A percentile compares a stretch with the other conserved stretches of the same genome.
Evolutionary conservation across 2,329 filamentous ascomycete species (phyloP).

Genomic region (Monilinia aucupariae): DNA sequence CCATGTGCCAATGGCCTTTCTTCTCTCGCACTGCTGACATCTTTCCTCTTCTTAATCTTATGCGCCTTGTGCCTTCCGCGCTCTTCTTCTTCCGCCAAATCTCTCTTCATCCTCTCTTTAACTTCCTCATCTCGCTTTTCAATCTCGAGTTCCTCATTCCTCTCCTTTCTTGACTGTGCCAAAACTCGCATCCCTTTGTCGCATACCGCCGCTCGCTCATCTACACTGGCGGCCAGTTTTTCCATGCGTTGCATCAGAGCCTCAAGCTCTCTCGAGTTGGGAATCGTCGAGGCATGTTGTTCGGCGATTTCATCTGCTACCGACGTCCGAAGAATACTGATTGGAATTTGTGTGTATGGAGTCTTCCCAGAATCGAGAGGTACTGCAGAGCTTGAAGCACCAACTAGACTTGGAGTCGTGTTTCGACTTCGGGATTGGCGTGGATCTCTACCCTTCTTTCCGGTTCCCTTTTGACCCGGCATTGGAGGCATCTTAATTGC

Average conservation of each 20-base stretch:
- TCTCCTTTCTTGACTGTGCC: constrained; percentile 58
- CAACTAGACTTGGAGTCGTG: constrained; percentile 59
- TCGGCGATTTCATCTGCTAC: constrained; percentile 62
- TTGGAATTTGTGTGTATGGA: constrained; percentile 61
- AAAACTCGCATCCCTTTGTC: constrained; percentile 70
- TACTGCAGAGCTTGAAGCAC: constrained; percentile 37
- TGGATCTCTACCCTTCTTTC: constrained; percentile 60
- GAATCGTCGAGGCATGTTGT: constrained; percentile 51
- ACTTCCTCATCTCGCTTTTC: constrained; percentile 45
- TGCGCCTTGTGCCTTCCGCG: constrained; percentile 45
- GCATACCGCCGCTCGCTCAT: constrained; percentile 61
- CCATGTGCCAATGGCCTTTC: constrained; percentile 55
- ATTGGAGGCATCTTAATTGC: constrained; percentile 49
- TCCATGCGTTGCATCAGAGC: constrained; percentile 59
- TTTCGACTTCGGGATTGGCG: constrained; percentile 68
- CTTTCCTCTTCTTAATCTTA: constrained; percentile 78
- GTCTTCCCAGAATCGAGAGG: constrained; percentile 49
- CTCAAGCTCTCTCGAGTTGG: constrained; percentile 59
- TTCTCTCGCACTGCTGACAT: constrained; percentile 55
- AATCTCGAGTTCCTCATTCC: constrained; percentile 47
- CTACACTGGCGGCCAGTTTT: constrained; percentile 59
- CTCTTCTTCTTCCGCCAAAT: constrained; percentile 45
- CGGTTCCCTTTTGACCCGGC: constrained; percentile 55
- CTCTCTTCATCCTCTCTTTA: constrained; percentile 36
- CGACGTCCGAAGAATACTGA: constrained; percentile 53